Conservation (phyloP, 345 rosid genomes). For the Isatis tinctoria region DNA sequence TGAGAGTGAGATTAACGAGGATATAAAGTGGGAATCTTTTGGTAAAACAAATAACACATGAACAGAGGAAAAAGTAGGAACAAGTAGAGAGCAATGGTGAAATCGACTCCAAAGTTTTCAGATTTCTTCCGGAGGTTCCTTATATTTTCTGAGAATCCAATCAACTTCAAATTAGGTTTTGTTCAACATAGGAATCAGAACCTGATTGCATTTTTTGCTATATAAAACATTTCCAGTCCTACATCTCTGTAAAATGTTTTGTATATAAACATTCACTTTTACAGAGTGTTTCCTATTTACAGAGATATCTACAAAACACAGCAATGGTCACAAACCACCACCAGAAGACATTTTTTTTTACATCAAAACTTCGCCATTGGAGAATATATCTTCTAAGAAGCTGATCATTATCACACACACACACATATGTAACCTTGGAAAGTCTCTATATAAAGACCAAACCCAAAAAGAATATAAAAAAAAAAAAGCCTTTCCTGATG, state of each 20-base stretch:
- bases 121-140: too few relatives aligned
- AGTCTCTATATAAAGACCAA: background rate
- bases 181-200: too few relatives aligned
- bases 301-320: background rate
- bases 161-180: too few relatives aligned
- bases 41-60: too few relatives aligned
- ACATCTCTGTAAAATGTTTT: background rate
- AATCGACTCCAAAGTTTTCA: too few relatives aligned
- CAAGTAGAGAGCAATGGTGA: too few relatives aligned
- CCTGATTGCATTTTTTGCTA: too few relatives aligned
- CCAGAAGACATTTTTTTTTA: background rate
- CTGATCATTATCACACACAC: background rate
- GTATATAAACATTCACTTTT: background rate
- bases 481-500: background rate
- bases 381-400: background rate
- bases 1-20: too few relatives aligned
- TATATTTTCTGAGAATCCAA: too few relatives aligned
- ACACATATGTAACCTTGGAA: background rate
- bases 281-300: background rate
- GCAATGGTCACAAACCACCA: conserved; percentile 1
- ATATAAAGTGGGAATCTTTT: too few relatives aligned
- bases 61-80: too few relatives aligned
- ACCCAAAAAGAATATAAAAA: too few relatives aligned
- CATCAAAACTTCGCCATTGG: background rate
- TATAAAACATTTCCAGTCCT: background rate